These are phyloP conservation scores for Delphinella strobiligena DNA, from an alignment of 2,329 filamentous ascomycete genomes.

Conservation along the genomic window DNA sequence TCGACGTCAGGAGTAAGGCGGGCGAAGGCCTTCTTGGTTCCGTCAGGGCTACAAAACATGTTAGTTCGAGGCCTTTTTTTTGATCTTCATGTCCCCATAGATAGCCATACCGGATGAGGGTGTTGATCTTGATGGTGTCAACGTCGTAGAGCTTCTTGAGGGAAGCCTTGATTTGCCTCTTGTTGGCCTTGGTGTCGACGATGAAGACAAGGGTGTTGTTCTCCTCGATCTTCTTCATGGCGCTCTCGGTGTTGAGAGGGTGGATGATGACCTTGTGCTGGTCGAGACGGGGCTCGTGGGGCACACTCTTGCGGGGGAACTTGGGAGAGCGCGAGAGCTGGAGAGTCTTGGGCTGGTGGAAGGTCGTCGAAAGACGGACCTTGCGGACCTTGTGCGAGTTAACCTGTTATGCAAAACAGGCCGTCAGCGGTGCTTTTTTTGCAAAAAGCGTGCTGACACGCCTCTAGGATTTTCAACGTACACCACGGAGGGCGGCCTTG, in stretches of 20 bases:
- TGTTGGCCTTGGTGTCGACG: conserved; percentile 69
- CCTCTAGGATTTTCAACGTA: conserved; percentile 43
- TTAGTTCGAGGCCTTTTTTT: conserved; percentile 6
- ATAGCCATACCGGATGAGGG: conserved; percentile 71
- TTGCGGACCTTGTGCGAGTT: conserved; percentile 82
- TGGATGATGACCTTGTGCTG: conserved; percentile 96
- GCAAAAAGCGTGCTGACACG: conserved; percentile 32
- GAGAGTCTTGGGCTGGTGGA: conserved; percentile 97
- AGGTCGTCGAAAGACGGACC: conserved; percentile 83
- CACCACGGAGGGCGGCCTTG: conserved; percentile 91
- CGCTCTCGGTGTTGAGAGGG: conserved; percentile 98
- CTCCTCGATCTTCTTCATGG: conserved; percentile 99
- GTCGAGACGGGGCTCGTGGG: conserved; percentile 82
- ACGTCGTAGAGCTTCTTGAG: conserved; percentile 99
- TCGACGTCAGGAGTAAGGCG: conserved; percentile 93
- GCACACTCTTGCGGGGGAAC: conserved; percentile 93
- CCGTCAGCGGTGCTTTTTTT: conserved; percentile 33
- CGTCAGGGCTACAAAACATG: conserved; percentile 58
- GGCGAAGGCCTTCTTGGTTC: conserved; percentile 97
- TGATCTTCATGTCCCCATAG: neutral
- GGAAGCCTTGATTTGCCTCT: conserved; percentile 96
- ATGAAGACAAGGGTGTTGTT: conserved; percentile 76
- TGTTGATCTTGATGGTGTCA: conserved; percentile 98
- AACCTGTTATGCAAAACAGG: conserved; percentile 42
- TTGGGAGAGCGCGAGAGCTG: conserved; percentile 81